Percentiles rank a stretch among this genome's conserved stretches.
Evolutionary conservation across 352 stramenopile species (phyloP).

Genomic region (Pythium utonaiense): DNA sequence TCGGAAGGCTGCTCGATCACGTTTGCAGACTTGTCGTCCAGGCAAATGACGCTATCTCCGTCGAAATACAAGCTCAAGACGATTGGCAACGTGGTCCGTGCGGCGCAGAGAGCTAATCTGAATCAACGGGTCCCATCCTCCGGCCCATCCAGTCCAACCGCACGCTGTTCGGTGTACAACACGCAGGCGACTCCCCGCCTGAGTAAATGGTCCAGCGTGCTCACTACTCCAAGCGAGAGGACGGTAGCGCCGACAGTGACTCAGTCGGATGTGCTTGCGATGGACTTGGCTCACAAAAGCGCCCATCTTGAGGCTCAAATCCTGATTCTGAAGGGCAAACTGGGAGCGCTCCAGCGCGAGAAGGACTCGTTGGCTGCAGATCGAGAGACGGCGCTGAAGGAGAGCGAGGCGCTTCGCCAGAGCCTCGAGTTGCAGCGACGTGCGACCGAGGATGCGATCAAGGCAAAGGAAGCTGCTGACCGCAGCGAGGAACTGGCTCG

Average conservation of each 20-base stretch:
- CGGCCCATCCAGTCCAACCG: neutral
- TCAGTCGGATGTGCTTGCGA: constrained; percentile 18
- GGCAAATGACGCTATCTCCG: neutral
- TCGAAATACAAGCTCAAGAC: constrained; percentile 5
- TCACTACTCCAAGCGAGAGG: constrained; percentile 7
- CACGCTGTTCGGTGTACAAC: constrained; percentile 10
- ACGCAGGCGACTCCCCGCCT: constrained; percentile 15
- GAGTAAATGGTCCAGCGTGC: constrained; percentile 25
- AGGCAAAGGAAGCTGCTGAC: neutral
- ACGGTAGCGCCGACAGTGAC: neutral
- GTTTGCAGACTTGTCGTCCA: constrained; percentile 36
- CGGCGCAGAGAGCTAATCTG: constrained; percentile 21
- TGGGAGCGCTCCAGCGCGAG: constrained; percentile 8
- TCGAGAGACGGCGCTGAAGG: neutral
- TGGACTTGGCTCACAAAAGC: constrained; percentile 18
- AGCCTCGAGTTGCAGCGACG: neutral
- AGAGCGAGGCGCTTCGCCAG: neutral
- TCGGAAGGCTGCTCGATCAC: constrained; percentile 42
- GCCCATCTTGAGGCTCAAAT: constrained; percentile 15
- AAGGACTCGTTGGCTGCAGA: neutral
- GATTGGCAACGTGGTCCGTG: constrained; percentile 22
- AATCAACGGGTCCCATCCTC: neutral
- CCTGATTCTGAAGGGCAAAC: constrained; percentile 8
- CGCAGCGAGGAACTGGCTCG: neutral
- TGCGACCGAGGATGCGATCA: neutral